Evolutionary conservation across 768 basidiomycete genomes (phyloP), one percentile per base, ranked within the genome.

Genomic region (Rhodotorula diobovata): DNA sequence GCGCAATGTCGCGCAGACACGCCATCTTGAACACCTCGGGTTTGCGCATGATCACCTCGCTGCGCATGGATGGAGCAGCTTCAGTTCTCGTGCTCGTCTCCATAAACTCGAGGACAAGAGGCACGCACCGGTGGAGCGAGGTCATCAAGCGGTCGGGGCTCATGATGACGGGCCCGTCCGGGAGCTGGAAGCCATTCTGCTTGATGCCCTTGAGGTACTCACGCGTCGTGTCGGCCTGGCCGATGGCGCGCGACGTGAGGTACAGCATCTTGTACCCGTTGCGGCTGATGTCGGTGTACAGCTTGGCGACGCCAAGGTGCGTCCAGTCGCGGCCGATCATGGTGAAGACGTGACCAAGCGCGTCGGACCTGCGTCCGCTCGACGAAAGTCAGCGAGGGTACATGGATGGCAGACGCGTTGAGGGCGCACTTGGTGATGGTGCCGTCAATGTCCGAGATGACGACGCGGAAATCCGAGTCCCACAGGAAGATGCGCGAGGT

Each of bases 1-100:
- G 84, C 74, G 91, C 91, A 64, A 98, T 95, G 81, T 98, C 96
- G 54, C 93, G 86, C 68, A 98, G 82, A 81, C 94, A 97, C 4
- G 95, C 93, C 96, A 99, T 99, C 83, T 99, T 99, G 86, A 99
- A 99, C n/a, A 98, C 86, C 79, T 99, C 96, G 0, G 96, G 96
- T 80, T 98, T 97, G 48, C 94, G 89, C 89, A 98, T 90, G 78
- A 99, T 95, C 25, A 99, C 95, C 82, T 99, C 96, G 9, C 93
- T 96, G 76, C 56, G 30, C 12, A 23, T 65, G 34, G 41, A 58
- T 32, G 23, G 8, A 32, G 20, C 20, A 67, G 60, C 23, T 59
- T 20, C 50, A 23, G 54, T 9, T 48, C 12, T 25, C 23, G 9
- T 12, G 48, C 10, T 23, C 7, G 48, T 8, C 23, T 23, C 11